Base-by-base conservation (phyloP, 2,329 filamentous ascomycete species). In the Neophaeococcomyces aloes region DNA sequence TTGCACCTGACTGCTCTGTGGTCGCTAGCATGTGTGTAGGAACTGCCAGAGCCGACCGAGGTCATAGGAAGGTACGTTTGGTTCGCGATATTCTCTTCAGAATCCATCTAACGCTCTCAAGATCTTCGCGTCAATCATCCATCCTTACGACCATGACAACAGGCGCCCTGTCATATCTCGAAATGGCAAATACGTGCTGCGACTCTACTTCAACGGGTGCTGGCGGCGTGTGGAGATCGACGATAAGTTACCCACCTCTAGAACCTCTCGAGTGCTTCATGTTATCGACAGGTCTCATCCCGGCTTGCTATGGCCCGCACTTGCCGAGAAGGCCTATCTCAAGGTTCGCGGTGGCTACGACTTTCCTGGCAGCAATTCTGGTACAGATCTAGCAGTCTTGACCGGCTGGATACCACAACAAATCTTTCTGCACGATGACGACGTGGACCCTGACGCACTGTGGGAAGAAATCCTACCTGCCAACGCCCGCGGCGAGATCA, bases 371-470 rank as follows among this genome's bases (percentile, higher is more conserved):
- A 96, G 91, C 57, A 96, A 96, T 61, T 96, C 89, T 1, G 88
- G 86, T 8, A 96, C 89, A 2, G 91, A 98, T 62, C 66, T 98
- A 3, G 94, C 86, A 78, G 82, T 93, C 1, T 65, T 98, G 43
- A 94, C 84, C 0, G 89, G 91, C 23, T 98, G 91, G 91, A 87
- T 98, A 38, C 91, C 91, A 0, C 88, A 98, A 63, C 91, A 98
- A 61, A 69, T 96, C 1, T 94, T 94, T 56, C 69, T 96, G 1
- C 87, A 94, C 57, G 83, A 83, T 52, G 83, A 91, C 50, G 86
- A 94, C 47, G 71, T 88, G 2, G 79, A 88, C 33, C 74, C 81
- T 1, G 75, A 84, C 38, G 70, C 78, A 40, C 74, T 91, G 0
- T 98, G 91, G 91, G 71, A 70, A 29, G 76, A 86, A 6, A 74